These are phyloP conservation scores for Ascochyta rabiei DNA, from an alignment of 2,329 filamentous ascomycete species.

Conservation along the genomic window DNA sequence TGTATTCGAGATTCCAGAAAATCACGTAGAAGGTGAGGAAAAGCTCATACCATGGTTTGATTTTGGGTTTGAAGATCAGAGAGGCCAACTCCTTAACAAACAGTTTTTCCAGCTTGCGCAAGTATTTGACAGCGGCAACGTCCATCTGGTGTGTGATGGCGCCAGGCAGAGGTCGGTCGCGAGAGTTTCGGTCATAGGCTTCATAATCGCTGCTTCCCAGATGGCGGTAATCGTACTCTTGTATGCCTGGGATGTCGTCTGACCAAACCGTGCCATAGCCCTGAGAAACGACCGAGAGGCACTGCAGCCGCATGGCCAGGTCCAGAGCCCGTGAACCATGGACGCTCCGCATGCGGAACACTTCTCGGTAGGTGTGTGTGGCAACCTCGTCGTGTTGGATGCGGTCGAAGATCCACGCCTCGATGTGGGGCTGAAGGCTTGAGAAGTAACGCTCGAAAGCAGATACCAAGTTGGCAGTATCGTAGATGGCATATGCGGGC, in stretches of 20 bases:
- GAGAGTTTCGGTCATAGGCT: slow-evolving; percentile 43
- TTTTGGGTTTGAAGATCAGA: slow-evolving; percentile 40
- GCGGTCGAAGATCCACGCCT: slow-evolving; percentile 41
- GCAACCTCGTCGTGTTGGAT: slow-evolving; percentile 39
- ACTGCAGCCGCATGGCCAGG: slow-evolving; percentile 42
- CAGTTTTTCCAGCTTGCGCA: slow-evolving; percentile 37
- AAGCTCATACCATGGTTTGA: slow-evolving; percentile 48
- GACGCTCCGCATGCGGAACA: slow-evolving; percentile 34
- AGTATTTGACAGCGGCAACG: slow-evolving; percentile 43
- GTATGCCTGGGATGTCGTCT: slow-evolving; percentile 39
- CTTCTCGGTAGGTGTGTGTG: slow-evolving; percentile 40
- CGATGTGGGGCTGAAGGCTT: slow-evolving; percentile 34
- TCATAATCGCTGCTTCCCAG: slow-evolving; percentile 43
- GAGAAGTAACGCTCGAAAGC: slow-evolving; percentile 39
- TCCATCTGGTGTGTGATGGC: slow-evolving; percentile 47
- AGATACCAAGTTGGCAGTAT: slow-evolving; percentile 36
- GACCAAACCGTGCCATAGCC: slow-evolving; percentile 46
- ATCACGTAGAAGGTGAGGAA: slow-evolving; percentile 45
- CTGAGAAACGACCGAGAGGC: slow-evolving; percentile 45
- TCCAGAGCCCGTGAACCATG: slow-evolving; percentile 34
- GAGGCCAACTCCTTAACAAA: slow-evolving; percentile 38
- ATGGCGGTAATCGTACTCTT: slow-evolving; percentile 38
- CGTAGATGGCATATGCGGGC: slow-evolving; percentile 44
- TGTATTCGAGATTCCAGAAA: slow-evolving; percentile 47
- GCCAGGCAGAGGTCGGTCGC: slow-evolving; percentile 42